Evolutionary conservation across 495 filamentous ascomycete genomes (phyloP), one percentile per base, ranked within the genome.

Genomic region (Chaetomium cochliodes): DNA sequence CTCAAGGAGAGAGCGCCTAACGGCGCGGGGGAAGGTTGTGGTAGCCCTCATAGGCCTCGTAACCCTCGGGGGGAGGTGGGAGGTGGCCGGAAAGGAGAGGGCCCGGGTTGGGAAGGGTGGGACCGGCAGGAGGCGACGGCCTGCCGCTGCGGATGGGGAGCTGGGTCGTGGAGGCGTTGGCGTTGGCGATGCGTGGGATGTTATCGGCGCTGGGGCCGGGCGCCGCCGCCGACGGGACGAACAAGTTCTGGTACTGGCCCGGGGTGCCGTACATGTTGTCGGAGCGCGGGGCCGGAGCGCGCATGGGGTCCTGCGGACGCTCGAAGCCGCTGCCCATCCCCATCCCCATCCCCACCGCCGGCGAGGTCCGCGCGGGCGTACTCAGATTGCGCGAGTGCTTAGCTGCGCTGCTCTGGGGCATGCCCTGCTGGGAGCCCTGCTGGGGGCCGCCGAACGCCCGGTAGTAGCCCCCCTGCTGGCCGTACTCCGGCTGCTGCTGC

Each of bases 311-410:
- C n/a, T 50, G 51, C 5, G 13, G 13, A 2, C 51, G 51, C 13
- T 30, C 25, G 25, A 0, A 4, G n/a, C 25, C 15, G 28, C 23
- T 11, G 30, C 33, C 33, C 33, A 37, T 37, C 33, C 33, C 33
- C 28, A 30, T 30, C 33, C 33, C 33, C 33, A 37, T 37, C 25
- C 26, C 11, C 50, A 52, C 15, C 12, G 8, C 2, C 23, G 2
- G 49, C 22, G 49, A 8, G 5, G 49, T 7, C 8, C n/a, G 46
- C 46, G 18, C 46, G 11, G 77, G 77, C 9, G 69, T 75, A 50
- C 76, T 78, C 66, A 74, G 72, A 53, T 73, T 67, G 28, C 75
- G 76, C 16, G 58, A 66, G 67, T 79, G 76, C 60, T 69, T 72
- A 60, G 68, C 65, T 37, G 49, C 62, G 57, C 65, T 46, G 50